Percentiles rank a stretch among this genome's conserved stretches.
Conservation (phyloP, 768 basidiomycete species). For the Coprinellus aureogranulatus region DNA sequence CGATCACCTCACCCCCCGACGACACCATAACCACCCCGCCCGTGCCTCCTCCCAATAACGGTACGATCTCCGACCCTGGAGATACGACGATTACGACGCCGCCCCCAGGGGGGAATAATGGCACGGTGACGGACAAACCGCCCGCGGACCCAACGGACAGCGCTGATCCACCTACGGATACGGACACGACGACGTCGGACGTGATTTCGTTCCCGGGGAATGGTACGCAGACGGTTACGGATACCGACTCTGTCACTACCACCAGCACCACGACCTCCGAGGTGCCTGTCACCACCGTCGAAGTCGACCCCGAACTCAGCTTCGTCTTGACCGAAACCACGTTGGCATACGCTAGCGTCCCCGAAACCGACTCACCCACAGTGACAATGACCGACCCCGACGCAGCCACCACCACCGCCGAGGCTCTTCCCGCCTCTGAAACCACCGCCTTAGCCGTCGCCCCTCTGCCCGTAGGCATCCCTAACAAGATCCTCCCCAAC, state of each 20-base stretch:
- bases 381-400: slow-evolving; percentile 44
- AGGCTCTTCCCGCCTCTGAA: slow-evolving; percentile 10
- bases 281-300: slow-evolving; percentile 19
- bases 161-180: too few species aligned
- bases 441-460: slow-evolving; percentile 27
- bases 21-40: too few species aligned
- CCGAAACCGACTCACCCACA: slow-evolving; percentile 22
- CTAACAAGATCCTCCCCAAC: slow-evolving; percentile 56
- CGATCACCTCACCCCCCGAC: too few species aligned
- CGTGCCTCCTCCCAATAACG: neutral
- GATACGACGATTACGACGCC: neutral
- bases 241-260: neutral
- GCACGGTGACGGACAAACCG: neutral
- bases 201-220: neutral
- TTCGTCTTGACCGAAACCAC: slow-evolving; percentile 45
- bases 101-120: neutral
- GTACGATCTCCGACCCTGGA: too few species aligned
- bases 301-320: slow-evolving; percentile 40
- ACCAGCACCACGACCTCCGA: neutral
- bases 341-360: slow-evolving; percentile 36
- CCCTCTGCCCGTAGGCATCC: slow-evolving; percentile 57
- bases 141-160: too few species aligned
- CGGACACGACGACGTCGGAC: neutral
- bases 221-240: neutral
- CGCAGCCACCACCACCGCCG: slow-evolving; percentile 34